Percentiles rank a stretch among this genome's conserved stretches.
Conservation (phyloP, 768 basidiomycete genomes). For the Piloderma croceum region DNA sequence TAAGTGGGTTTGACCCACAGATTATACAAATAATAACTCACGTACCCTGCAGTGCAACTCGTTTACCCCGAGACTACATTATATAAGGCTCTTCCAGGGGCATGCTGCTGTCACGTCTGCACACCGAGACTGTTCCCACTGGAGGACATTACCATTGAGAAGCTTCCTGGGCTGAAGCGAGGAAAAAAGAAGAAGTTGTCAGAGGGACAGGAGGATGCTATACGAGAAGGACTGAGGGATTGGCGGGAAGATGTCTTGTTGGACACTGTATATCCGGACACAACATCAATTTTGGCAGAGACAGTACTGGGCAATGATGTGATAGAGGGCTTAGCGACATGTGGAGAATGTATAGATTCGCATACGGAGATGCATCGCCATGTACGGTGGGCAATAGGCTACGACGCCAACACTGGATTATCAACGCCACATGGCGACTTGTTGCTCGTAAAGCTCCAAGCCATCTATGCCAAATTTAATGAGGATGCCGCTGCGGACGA, state of each 20-base stretch:
- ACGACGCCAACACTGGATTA: too few species aligned
- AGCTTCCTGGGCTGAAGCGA: conserved; percentile 4
- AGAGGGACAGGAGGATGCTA: neutral
- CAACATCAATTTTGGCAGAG: conserved; percentile 4
- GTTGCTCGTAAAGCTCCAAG: neutral
- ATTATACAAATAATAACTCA: too few species aligned
- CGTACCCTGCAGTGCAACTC: too few species aligned
- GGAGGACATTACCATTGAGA: neutral
- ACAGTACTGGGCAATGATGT: conserved; percentile 2
- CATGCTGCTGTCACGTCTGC: conserved; percentile 14
- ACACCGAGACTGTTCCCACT: conserved; percentile 7
- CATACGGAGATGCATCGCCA: conserved; percentile 1
- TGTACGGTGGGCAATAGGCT: conserved; percentile 8
- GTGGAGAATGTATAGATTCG: conserved; percentile 6
- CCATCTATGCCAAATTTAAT: too few species aligned
- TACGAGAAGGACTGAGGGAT: conserved; percentile 1
- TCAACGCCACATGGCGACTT: neutral
- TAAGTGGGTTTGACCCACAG: conserved; percentile 5
- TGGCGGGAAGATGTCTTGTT: conserved; percentile 6
- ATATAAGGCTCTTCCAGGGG: neutral
- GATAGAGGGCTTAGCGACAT: conserved; percentile 8
- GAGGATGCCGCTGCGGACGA: too few species aligned
- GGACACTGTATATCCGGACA: conserved; percentile 6
- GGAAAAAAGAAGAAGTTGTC: conserved; percentile 6
- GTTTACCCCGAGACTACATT: too few species aligned